These are phyloP conservation scores for Gnomoniopsis smithogilvyi DNA, from an alignment of 2,329 filamentous ascomycete species.

Conservation along the genomic window DNA sequence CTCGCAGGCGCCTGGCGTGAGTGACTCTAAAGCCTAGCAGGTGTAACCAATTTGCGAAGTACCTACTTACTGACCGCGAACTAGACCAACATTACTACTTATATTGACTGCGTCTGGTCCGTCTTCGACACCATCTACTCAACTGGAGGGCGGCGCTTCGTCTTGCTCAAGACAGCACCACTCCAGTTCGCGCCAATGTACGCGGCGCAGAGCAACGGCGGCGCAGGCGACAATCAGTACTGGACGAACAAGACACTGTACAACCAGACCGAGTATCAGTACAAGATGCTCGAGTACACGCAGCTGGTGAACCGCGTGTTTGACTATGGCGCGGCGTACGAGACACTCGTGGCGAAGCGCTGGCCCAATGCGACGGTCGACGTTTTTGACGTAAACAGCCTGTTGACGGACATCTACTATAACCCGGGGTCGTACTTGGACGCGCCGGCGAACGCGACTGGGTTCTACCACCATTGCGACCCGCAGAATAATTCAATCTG, in stretches of 20 bases:
- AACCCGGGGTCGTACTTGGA: conserved; percentile 60
- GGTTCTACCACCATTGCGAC: conserved; percentile 54
- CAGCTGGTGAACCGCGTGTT: conserved; percentile 47
- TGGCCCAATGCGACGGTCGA: conserved; percentile 61
- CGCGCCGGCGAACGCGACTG: conserved; percentile 59
- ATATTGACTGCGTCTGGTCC: conserved; percentile 65
- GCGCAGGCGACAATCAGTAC: conserved; percentile 38
- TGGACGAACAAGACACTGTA: conserved; percentile 44
- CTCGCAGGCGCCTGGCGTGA: conserved; percentile 47
- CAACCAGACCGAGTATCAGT: conserved; percentile 44
- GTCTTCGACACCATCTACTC: conserved; percentile 62
- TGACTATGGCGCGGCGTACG: conserved; percentile 46
- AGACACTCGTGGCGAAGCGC: conserved; percentile 38
- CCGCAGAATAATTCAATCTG: conserved; percentile 30
- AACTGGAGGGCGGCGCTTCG: conserved; percentile 66
- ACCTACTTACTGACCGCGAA: neutral
- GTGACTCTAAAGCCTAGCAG: no score
- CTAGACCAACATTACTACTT: conserved; percentile 58
- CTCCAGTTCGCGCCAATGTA: conserved; percentile 68
- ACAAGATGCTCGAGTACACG: conserved; percentile 49
- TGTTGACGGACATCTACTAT: conserved; percentile 63
- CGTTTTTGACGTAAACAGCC: conserved; percentile 63
- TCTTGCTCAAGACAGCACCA: conserved; percentile 67
- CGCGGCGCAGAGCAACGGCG: conserved; percentile 42
- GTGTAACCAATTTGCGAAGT: no score